Conservation (phyloP, 768 basidiomycete species). For the Boletus vinaceobasis region DNA sequence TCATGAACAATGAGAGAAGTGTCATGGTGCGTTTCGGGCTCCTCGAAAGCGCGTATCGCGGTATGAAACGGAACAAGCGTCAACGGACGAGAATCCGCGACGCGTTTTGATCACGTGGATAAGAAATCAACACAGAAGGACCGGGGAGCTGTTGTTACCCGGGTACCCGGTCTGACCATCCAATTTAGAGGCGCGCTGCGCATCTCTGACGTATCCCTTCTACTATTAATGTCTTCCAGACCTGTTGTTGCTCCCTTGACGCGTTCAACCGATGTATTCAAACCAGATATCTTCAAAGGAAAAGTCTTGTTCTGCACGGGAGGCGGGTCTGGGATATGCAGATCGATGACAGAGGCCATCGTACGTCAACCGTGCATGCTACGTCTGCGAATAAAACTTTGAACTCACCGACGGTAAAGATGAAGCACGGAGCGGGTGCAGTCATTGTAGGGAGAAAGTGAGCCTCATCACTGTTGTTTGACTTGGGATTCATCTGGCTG, state of each 20-base stretch:
- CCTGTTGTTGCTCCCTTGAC: conserved; percentile 44
- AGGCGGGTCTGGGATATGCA: conserved; percentile 91
- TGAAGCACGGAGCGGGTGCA: conserved; percentile 79
- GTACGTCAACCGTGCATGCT: conserved; percentile 41
- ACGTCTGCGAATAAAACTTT: neutral
- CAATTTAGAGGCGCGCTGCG: too few species aligned
- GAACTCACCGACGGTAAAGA: conserved; percentile 40
- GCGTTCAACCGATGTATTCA: conserved; percentile 66
- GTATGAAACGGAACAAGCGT: neutral
- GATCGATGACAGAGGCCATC: conserved; percentile 78
- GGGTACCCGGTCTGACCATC: too few species aligned
- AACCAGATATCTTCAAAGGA: conserved; percentile 77
- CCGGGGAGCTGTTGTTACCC: neutral
- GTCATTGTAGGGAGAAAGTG: conserved; percentile 86
- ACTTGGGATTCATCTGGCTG: neutral
- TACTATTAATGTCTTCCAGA: conserved; percentile 35
- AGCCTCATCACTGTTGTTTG: conserved; percentile 23
- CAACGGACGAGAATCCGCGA: neutral
- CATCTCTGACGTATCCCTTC: too few species aligned
- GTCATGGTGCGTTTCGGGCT: conserved; percentile 11
- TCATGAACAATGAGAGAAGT: conserved; percentile 22
- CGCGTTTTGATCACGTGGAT: conserved; percentile 21
- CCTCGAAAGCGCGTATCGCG: neutral
- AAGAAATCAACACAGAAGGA: conserved; percentile 13
- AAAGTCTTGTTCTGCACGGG: conserved; percentile 92